Percentiles rank a stretch among this genome's conserved stretches.
Conservation (phyloP, 176 grass and related monocot genomes). For the Microstegium vimineum region DNA sequence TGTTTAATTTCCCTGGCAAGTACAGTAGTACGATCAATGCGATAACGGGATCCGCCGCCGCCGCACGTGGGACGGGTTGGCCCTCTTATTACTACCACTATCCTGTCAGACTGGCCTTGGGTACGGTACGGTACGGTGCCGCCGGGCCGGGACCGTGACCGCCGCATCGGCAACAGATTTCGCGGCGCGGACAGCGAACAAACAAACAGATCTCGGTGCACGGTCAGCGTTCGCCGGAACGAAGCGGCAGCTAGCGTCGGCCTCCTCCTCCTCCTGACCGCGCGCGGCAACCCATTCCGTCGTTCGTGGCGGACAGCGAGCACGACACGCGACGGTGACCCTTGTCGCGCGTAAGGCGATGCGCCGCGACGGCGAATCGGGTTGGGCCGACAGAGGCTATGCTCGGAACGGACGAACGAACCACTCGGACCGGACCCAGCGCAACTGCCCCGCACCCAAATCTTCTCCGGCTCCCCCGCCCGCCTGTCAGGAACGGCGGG, state of each 20-base stretch:
- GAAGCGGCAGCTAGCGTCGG: background rate
- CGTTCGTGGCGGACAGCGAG: slow-evolving; percentile 21
- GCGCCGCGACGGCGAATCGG: background rate
- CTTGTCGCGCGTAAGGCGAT: background rate
- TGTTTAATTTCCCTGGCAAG: background rate
- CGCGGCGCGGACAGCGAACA: too few species aligned
- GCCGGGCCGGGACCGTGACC: background rate
- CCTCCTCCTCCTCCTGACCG: too few species aligned
- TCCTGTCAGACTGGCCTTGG: background rate
- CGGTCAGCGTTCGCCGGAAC: background rate
- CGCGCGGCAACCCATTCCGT: background rate
- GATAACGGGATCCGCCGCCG: background rate
- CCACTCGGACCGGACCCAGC: background rate
- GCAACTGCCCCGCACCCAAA: background rate
- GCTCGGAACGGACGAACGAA: too few species aligned
- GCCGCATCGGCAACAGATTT: too few species aligned
- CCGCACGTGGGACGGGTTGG: slow-evolving; percentile 8
- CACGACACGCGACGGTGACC: background rate
- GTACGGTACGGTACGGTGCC: background rate
- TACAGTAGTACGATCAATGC: background rate
- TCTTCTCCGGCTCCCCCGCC: background rate
- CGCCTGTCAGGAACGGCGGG: too few species aligned
- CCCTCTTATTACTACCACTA: too few species aligned
- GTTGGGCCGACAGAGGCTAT: background rate
- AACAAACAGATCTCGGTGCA: background rate